These are phyloP conservation scores for Vachellia pachyceras DNA, from an alignment of 306 rosid genomes.

Conservation along the genomic window DNA sequence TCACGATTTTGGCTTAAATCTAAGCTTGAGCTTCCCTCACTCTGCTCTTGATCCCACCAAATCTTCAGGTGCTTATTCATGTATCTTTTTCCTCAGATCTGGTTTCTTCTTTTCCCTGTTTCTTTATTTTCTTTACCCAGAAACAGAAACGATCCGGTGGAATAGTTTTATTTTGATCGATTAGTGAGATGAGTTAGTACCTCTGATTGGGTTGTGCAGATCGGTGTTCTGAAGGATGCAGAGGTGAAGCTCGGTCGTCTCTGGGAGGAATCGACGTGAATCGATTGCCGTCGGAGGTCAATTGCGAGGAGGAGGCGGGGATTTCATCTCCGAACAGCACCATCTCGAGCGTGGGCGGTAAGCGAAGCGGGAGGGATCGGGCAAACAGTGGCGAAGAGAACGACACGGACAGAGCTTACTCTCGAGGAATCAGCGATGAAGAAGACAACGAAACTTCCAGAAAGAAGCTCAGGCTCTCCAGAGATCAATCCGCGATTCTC, in stretches of 20 bases:
- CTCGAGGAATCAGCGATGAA: constrained; percentile 76
- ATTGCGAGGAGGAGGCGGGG: constrained; percentile 75
- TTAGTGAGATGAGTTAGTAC: too few relatives aligned
- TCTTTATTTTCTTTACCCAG: background rate
- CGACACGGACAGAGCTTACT: constrained; percentile 65
- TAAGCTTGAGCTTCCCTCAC: constrained; percentile 66
- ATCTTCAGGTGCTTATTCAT: constrained; percentile 51
- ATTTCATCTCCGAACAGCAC: constrained; percentile 95
- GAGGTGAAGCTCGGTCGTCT: constrained; percentile 50
- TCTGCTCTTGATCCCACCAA: background rate
- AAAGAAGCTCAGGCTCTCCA: constrained; percentile 87
- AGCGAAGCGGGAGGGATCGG: constrained; percentile 72
- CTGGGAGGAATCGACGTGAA: constrained; percentile 92
- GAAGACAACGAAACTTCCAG: constrained; percentile 87
- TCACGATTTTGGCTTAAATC: constrained; percentile 77
- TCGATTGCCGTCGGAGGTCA: constrained; percentile 62
- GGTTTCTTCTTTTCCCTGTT: background rate
- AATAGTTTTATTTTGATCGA: too few relatives aligned
- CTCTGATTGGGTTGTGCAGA: constrained; percentile 47
- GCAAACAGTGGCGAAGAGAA: constrained; percentile 58
- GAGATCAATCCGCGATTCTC: constrained; percentile 85
- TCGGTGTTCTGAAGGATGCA: constrained; percentile 57
- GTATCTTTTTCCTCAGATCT: too few relatives aligned
- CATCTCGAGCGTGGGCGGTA: constrained; percentile 87
- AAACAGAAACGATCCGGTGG: constrained; percentile 6